Evolutionary conservation across 108 stramenopile species (phyloP), one percentile per base, ranked within the genome.

Genomic region (Fistulifera pelliculosa): DNA sequence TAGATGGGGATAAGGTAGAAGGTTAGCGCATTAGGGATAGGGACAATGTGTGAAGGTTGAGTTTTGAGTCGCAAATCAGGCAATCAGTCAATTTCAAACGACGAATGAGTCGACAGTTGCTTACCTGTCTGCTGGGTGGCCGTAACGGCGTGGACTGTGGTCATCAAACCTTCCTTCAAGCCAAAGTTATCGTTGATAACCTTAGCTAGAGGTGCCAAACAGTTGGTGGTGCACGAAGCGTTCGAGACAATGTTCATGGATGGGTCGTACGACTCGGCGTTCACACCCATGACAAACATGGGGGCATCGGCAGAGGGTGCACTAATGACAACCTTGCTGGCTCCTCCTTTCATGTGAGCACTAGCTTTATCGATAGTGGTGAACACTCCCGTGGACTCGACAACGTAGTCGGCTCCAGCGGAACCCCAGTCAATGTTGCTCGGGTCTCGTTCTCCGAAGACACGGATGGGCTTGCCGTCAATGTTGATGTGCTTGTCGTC

Each of bases 141-240:
- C 38, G 98, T 98, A n/a, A 96, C 94, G 52, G 96, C 94, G 66
- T 98, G 97, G 58, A 98, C 93, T 24, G 97, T 98, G 69, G 96
- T 97, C 97, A 98, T 98, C 27, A 98, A 82, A 54, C 88, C 98
- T 56, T 96, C 94, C 76, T 89, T 81, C 28, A 98, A 75, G 44
- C 96, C 96, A 67, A 93, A 98, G 58, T 88, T 93, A 60, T 98
- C 98, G 66, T 98, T 88, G 83, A 98, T 66, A 22, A 96, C 93
- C 92, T 98, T 98, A 74, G 94, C 95, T 28, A 99, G 70, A 25
- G 96, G 98, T 38, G 96, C 98, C 43, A 99, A 80, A 68, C 98
- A 97, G 85, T 99, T 99, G 77, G 97, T 98, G 47, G 97, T 98
- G 67, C 97, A 98, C 19, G 87, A 90, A n/a, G 97, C 97, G 62